These are phyloP conservation scores for Rossbeevera mucosa DNA, from an alignment of 768 basidiomycete species.

Conservation along the genomic window DNA sequence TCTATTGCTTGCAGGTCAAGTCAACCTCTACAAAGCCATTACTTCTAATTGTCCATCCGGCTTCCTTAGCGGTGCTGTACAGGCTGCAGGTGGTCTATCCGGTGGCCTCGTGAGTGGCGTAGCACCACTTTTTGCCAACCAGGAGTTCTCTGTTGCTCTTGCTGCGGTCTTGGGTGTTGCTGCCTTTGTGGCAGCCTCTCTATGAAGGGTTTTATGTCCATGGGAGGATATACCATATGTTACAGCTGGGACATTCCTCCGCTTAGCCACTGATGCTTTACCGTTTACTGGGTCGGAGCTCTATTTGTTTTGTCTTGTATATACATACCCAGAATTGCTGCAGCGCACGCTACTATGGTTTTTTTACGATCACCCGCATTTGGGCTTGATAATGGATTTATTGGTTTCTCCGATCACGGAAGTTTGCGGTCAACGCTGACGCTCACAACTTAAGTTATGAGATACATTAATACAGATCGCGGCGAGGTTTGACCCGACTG, in stretches of 20 bases:
- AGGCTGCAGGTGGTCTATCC: conserved; percentile 62
- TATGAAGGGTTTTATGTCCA: conserved; percentile 13
- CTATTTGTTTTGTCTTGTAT: conserved; percentile 14
- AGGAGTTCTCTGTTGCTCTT: conserved; percentile 27
- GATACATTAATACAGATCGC: neutral
- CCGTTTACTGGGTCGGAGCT: conserved; percentile 5
- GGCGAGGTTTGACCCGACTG: conserved; percentile 6
- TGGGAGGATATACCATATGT: conserved; percentile 18
- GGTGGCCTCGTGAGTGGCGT: conserved; percentile 31
- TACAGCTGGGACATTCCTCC: conserved; percentile 20
- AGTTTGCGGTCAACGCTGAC: neutral
- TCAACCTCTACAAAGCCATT: conserved; percentile 59
- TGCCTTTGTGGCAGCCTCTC: conserved; percentile 29
- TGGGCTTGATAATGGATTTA: conserved; percentile 2
- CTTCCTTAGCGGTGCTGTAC: conserved; percentile 65
- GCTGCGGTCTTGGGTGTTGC: conserved; percentile 32
- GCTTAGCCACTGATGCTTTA: conserved; percentile 9
- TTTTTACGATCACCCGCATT: neutral
- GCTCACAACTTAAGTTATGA: neutral
- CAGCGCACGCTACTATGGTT: conserved; percentile 4
- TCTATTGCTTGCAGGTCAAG: conserved; percentile 62
- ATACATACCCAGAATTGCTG: conserved; percentile 24
- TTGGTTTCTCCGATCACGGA: neutral
- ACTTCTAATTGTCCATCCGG: conserved; percentile 57
- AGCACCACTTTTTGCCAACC: conserved; percentile 22